Evolutionary conservation across 1,284 basidiomycete genomes (phyloP), one percentile per base, ranked within the genome.

Genomic region (Cutaneotrichosporon mucoides): DNA sequence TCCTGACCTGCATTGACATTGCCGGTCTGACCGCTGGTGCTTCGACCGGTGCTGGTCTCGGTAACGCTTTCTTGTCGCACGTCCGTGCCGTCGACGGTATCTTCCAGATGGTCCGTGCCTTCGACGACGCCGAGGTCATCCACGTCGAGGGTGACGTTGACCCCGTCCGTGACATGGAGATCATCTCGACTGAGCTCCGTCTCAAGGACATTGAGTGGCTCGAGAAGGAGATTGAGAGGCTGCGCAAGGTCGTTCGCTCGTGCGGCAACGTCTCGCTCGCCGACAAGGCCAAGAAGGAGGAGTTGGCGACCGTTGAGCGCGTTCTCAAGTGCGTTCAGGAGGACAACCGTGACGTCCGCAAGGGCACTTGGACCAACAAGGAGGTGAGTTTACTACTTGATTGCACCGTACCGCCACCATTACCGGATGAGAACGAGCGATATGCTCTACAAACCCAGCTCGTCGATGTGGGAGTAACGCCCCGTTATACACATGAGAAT

Each of bases 131-230:
- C 41, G 96, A 99, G 75, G 93, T 99, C 75, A 98, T 92, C 68
- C 96, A 99, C 79, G 96, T 99, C 70, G 96, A 99, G 79, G 96
- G 96, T 55, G 96, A 99, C 68, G 93, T 99, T 60, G 84, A 99
- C 80, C 96, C 96, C 16, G 70, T 90, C 55, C 88, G 96, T 65
- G 96, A 99, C 79, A 98, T 99, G 95, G 88, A 92, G 68, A 97
- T 98, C 74, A 99, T 99, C 76, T 88, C 88, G 67, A 96, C 86
- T 38, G 93, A 97, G 78, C 81, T 97, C 42, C 84, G 94, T 52
- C 81, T 99, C 57, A 99, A 99, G 81, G 96, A 99, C 77, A 96
- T 96, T 66, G 96, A 99, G 74, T 99, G 96, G 96, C 87, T 92
- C 11, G 90, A 98, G 80, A 98, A 98, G 81, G 81, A 86, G 53